Evolutionary conservation across 78 protist genomes (phyloP), one percentile per base, ranked within the genome.

Genomic region (Guillardia theta): DNA sequence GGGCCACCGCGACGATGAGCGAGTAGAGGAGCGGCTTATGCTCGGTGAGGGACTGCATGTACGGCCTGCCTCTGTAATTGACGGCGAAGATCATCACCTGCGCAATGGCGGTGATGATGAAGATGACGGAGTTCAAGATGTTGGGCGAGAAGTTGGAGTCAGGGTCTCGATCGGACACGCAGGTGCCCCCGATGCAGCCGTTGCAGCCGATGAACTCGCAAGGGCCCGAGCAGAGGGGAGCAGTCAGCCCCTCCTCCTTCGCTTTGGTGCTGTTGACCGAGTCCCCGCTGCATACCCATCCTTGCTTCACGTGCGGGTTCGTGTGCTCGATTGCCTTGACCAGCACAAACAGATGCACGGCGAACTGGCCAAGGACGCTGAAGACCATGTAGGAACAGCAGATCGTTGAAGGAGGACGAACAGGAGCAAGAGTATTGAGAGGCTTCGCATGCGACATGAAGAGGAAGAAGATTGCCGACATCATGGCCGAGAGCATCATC

Each of bases 401-500:
- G 3, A 78, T 78, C 37, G 90, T 1, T 18, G 90, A 1, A 36
- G 90, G 90, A 12, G 90, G 90, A 30, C 47, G 90, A 48, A 18
- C 18, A 30, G 90, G 90, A 1, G 90, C 48, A 27, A 78, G 48
- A 36, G 90, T 6, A 27, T 24, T 9, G 27, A 58, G 70, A 24
- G 70, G 87, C 45, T 4, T 70, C 27, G 45, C 83, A 43, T 70
- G 83, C 46, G 99, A 97, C 62, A 98, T 44, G 92, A 96, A 98
- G 50, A 98, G 95, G 97, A 98, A 98, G 95, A 97, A 93, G 37
- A 77, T 50, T 0, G 99, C 97, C 30, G 93, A 94, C 36, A 94
- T 10, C 48, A 98, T 70, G 18, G 98, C 98, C 8, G 95, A 24
- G 45, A 96, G 3, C 19, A 98, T 98, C 94, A 96, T 95, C 94